A percentile compares a stretch with the other conserved stretches of the same genome.
Evolutionary conservation across 176 grass and related monocot genomes (phyloP).

Genomic region (Cenchrus americanus): DNA sequence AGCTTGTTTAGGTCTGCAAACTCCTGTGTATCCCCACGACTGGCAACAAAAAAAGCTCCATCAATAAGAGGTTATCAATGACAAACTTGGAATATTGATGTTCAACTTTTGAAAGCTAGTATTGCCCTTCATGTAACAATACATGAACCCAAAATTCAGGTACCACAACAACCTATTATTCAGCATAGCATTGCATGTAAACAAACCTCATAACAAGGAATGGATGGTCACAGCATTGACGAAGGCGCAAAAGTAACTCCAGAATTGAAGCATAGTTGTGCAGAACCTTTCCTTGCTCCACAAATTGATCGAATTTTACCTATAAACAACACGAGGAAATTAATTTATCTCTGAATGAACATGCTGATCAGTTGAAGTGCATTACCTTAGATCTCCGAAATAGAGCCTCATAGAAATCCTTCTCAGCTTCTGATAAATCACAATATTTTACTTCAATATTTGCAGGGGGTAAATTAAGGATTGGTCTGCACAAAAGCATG

Average conservation of each 20-base stretch:
- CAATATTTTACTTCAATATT: conserved; percentile 93
- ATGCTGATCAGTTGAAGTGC: conserved; percentile 17
- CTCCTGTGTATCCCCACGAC: conserved; percentile 93
- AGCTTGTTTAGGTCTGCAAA: conserved; percentile 95
- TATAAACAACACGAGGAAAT: conserved; percentile 41
- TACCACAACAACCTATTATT: background rate
- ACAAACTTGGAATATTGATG: background rate
- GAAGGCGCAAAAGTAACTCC: conserved; percentile 94
- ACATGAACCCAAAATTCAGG: conserved; percentile 18
- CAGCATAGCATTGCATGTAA: conserved; percentile 13
- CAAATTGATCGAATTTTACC: conserved; percentile 98
- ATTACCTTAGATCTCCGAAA: conserved; percentile 86
- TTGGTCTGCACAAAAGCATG: conserved; percentile 68
- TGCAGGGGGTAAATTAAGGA: conserved; percentile 82
- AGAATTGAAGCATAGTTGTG: conserved; percentile 99
- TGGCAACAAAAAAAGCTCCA: conserved; percentile 47
- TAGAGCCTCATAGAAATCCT: conserved; percentile 96
- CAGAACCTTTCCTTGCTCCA: conserved; percentile 96
- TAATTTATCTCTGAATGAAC: conserved; percentile 34
- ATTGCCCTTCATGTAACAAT: background rate
- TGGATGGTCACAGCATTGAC: conserved; percentile 98
- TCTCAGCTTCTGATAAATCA: conserved; percentile 84
- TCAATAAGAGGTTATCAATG: conserved; percentile 39
- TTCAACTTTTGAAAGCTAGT: conserved; percentile 24
- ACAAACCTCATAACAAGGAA: conserved; percentile 97